Conservation (phyloP, 1,284 basidiomycete species). For the Trichosporon faecale region DNA sequence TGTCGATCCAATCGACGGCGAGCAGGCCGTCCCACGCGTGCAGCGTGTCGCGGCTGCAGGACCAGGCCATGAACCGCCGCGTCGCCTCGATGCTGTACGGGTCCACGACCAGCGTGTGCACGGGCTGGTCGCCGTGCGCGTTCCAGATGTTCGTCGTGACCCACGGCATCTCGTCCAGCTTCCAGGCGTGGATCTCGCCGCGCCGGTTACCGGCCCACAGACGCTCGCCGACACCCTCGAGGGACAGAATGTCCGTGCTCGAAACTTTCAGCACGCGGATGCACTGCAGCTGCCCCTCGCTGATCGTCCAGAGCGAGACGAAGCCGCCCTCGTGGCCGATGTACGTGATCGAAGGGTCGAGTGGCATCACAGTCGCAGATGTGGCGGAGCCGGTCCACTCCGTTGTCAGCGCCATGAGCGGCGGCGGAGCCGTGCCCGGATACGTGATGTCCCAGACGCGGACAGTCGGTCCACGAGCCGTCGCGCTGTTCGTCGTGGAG, state of each 20-base stretch:
- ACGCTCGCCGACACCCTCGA: conserved; percentile 73
- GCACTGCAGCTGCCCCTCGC: conserved; percentile 35
- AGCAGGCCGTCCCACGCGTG: conserved; percentile 88
- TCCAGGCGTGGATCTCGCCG: conserved; percentile 79
- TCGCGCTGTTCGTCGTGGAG: conserved; percentile 48
- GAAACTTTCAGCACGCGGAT: conserved; percentile 63
- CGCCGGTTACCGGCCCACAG: conserved; percentile 82
- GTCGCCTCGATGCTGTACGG: conserved; percentile 62
- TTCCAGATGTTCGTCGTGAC: conserved; percentile 82
- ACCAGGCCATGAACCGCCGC: conserved; percentile 66
- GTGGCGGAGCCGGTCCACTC: conserved; percentile 69
- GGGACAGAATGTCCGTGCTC: conserved; percentile 69
- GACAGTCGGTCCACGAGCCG: conserved; percentile 65
- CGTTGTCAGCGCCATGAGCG: conserved; percentile 56
- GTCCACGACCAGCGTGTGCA: conserved; percentile 70
- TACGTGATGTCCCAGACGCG: conserved; percentile 67
- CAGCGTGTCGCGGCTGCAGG: conserved; percentile 73
- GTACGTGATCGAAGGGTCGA: conserved; percentile 66
- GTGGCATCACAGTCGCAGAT: conserved; percentile 71
- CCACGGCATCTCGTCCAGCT: conserved; percentile 70
- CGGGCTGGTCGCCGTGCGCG: conserved; percentile 74
- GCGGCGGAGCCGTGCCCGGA: conserved; percentile 49
- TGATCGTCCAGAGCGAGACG: conserved; percentile 67
- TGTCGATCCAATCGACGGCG: conserved; percentile 78
- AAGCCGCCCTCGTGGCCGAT: conserved; percentile 93